Evolutionary conservation across 345 rosid genomes (phyloP).

Genomic region (Ricinus communis): DNA sequence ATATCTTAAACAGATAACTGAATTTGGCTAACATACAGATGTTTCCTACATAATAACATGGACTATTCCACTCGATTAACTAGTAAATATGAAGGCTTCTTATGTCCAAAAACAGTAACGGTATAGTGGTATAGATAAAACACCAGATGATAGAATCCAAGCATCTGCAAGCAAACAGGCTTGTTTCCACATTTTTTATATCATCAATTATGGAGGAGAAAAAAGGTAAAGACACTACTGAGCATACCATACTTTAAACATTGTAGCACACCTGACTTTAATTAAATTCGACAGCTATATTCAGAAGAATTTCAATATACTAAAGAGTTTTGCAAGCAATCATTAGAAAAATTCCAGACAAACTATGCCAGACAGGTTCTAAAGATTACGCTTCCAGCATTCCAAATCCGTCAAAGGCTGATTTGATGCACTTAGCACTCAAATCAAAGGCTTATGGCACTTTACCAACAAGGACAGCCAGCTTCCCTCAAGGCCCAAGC

Average conservation of each 20-base stretch:
- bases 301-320: not conserved
- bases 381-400: not conserved
- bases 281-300: not conserved
- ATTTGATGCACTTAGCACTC: not conserved
- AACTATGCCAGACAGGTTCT: not conserved
- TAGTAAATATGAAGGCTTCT: not conserved
- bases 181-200: not conserved
- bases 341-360: not conserved
- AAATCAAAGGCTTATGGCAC: not conserved
- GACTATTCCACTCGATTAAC: not conserved
- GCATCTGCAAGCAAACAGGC: not conserved
- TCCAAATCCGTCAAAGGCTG: not conserved
- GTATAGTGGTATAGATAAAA: no score
- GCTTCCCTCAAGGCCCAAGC: not conserved
- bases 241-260: not conserved
- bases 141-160: not conserved
- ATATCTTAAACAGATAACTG: not conserved
- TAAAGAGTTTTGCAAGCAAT: conserved; percentile 1
- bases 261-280: not conserved
- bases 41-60: not conserved
- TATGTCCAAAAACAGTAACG: not conserved
- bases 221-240: not conserved
- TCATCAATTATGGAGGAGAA: not conserved
- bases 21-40: not conserved
- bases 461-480: not conserved